phyloP scores from a whole-genome alignment of 768 basidiomycete genomes.

The Boletus rubroflammeus region DNA sequence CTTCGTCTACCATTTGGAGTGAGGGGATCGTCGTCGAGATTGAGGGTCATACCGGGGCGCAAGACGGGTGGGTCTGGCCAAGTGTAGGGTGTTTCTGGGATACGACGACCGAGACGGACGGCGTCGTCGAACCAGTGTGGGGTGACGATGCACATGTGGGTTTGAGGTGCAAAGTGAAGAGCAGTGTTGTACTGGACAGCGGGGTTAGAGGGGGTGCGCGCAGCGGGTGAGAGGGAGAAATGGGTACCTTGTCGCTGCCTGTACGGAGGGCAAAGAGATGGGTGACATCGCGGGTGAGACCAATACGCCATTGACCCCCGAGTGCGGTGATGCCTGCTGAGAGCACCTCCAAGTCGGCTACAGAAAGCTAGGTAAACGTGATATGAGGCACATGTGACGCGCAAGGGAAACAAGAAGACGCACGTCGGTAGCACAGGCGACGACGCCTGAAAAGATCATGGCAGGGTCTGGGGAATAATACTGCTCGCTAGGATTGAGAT shows the following conservation, averaged over 20 bases:
- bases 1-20: slow-evolving; percentile 19
- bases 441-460: slow-evolving; percentile 80
- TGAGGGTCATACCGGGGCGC: slow-evolving; percentile 23
- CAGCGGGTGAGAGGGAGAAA: too few species aligned
- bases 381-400: neutral
- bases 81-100: slow-evolving; percentile 56
- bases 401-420: slow-evolving; percentile 10
- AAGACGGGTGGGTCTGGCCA: slow-evolving; percentile 71
- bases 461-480: slow-evolving; percentile 75
- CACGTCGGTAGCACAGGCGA: slow-evolving; percentile 69
- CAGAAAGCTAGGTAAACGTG: slow-evolving; percentile 43
- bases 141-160: slow-evolving; percentile 64
- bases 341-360: slow-evolving; percentile 68
- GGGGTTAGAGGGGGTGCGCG: neutral
- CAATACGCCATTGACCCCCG: slow-evolving; percentile 78
- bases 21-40: slow-evolving; percentile 13
- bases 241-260: slow-evolving; percentile 42
- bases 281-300: slow-evolving; percentile 81
- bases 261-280: slow-evolving; percentile 68
- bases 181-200: slow-evolving; percentile 39
- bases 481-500: slow-evolving; percentile 36
- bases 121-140: slow-evolving; percentile 93
- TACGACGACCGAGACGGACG: slow-evolving; percentile 51
- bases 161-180: slow-evolving; percentile 56
- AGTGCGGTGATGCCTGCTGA: slow-evolving; percentile 67